Percentiles rank a stretch among this genome's conserved stretches.
These are phyloP conservation scores for Colletotrichum chrysophilum DNA, from an alignment of 2,329 filamentous ascomycete genomes.

Conservation along the genomic window DNA sequence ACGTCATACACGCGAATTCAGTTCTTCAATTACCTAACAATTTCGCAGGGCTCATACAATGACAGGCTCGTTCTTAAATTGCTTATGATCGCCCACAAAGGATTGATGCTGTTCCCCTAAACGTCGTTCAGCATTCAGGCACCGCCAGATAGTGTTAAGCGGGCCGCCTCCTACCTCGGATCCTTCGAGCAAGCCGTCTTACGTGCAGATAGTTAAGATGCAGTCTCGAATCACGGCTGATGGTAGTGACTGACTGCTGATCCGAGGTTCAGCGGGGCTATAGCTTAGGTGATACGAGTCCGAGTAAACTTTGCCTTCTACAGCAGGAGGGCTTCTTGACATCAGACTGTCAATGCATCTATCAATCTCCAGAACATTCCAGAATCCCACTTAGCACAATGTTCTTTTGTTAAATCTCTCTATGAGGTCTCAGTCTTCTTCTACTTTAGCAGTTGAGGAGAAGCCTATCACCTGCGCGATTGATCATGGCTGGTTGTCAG, in stretches of 20 bases:
- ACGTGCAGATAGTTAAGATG: background rate
- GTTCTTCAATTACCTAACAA: background rate
- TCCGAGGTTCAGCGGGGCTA: background rate
- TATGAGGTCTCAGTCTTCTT: background rate
- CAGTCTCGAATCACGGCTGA: background rate
- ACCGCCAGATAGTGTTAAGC: background rate
- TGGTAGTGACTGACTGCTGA: background rate
- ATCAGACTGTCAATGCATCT: background rate
- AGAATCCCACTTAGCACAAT: background rate
- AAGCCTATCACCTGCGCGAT: background rate
- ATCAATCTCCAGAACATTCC: background rate
- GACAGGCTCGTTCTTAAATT: background rate
- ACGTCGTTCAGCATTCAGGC: background rate
- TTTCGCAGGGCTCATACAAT: background rate
- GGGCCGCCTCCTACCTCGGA: background rate
- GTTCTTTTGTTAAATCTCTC: background rate
- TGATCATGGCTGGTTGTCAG: background rate
- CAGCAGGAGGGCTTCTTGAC: background rate
- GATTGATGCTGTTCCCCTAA: background rate
- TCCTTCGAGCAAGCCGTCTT: background rate
- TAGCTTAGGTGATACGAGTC: background rate
- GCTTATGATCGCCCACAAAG: background rate
- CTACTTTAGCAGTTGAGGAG: background rate
- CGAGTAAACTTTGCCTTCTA: background rate
- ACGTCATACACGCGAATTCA: background rate